Conservation (phyloP, 2,329 filamentous ascomycete genomes). For the Bipolaris zeicola region DNA sequence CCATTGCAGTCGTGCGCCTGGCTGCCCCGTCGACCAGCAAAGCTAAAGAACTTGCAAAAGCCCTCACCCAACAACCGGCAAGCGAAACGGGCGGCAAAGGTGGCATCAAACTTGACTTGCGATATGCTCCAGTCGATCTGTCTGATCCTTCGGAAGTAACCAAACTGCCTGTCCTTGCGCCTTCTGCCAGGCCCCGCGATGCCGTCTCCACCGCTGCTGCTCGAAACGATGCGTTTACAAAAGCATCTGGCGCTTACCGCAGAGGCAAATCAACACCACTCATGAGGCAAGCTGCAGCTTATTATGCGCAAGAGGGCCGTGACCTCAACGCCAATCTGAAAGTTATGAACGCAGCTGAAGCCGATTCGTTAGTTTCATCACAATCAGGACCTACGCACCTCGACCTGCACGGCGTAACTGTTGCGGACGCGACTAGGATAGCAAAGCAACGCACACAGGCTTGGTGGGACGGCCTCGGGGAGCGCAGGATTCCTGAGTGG, state of each 20-base stretch:
- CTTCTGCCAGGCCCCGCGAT: conserved; percentile 48
- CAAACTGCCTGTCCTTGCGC: conserved; percentile 33
- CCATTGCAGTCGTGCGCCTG: conserved; percentile 61
- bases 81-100: conserved; percentile 38
- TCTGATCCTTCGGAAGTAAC: conserved; percentile 37
- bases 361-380: conserved; percentile 70
- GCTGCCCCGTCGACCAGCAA: conserved; percentile 62
- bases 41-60: conserved; percentile 65
- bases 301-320: conserved; percentile 74
- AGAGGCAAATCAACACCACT: conserved; percentile 71
- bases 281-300: conserved; percentile 74
- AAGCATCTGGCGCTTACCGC: conserved; percentile 64
- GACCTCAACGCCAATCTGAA: conserved; percentile 65
- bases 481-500: conserved; percentile 59
- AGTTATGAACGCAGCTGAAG: conserved; percentile 66
- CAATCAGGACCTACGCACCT: conserved; percentile 72
- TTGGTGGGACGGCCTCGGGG: conserved; percentile 80
- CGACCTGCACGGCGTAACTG: conserved; percentile 84
- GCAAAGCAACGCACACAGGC: conserved; percentile 66
- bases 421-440: conserved; percentile 81
- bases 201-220: conserved; percentile 52
- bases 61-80: conserved; percentile 52
- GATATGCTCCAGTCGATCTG: conserved; percentile 52
- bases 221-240: conserved; percentile 58
- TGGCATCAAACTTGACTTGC: conserved; percentile 55